Base-by-base conservation (phyloP, 345 rosid species). In the Psidium guajava region DNA sequence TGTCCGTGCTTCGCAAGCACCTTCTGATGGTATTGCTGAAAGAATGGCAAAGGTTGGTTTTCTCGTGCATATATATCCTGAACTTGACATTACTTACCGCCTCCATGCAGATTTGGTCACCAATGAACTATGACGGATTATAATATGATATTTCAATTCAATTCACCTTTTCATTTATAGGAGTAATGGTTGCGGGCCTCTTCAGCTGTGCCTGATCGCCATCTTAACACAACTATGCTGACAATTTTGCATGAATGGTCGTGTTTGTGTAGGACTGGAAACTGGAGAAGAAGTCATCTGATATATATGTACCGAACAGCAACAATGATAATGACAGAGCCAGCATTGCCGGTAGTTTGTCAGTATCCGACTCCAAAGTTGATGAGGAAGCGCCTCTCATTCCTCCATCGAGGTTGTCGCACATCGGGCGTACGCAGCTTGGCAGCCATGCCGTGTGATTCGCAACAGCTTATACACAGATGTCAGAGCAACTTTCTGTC, bases 201-300 rank as follows among this genome's bases (percentile, higher is more conserved):
- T 28, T 69, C 77, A 69, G 44, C 24, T 18, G 47, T 69, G 77
- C 54, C 83, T 82, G 54, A 18, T 44, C 3, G 54, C 40, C 20
- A 50, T 51, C 83, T 82, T 82, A 16, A 8, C 54, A 8, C 42
- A 27, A 54, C 7, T 27, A 51, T 15, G 58, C 77, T 69, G 47
- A 69, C 24, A 69, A 69, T 69, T 69, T 69, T 69, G 47, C 77
- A 25, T 24, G 73, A 58, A n/a, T 16, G 49, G 28, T 81, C 25
- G 28, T 55, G 22, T 85, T 32, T 49, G 44, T 86, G 52, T 92
- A 96, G 99, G 99, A 98, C 32, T 94, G 95, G 95, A 98, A 94
- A 90, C 83, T 94, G 90, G 99, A 94, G 90, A 97, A 97, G 95
- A 98, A 94, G 89, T 96, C 99, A 49, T 95, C 98, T 15, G 98